Conservation (phyloP, 1,284 basidiomycete genomes). For the Boletus smithii region DNA sequence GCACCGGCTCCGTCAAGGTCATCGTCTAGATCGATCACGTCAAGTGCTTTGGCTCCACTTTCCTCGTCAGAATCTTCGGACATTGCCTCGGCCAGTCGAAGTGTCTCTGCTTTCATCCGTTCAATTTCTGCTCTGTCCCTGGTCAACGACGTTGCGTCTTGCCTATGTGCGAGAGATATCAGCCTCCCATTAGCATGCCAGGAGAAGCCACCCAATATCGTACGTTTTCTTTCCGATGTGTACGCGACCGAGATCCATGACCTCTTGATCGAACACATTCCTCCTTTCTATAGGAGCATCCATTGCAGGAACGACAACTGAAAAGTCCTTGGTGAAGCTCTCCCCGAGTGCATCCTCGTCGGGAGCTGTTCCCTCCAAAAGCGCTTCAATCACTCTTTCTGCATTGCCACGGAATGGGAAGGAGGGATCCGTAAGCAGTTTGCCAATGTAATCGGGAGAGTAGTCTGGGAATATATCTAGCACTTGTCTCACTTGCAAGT, state of each 20-base stretch:
- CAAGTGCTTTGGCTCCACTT: slow-evolving; percentile 19
- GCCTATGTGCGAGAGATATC: slow-evolving; percentile 33
- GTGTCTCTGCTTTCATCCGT: slow-evolving; percentile 77
- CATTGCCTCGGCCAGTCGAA: slow-evolving; percentile 71
- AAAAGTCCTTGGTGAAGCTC: neutral
- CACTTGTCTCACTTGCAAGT: slow-evolving; percentile 59
- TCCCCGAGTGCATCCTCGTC: slow-evolving; percentile 37
- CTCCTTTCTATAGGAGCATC: slow-evolving; percentile 41
- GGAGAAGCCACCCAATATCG: slow-evolving; percentile 11
- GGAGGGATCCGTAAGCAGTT: slow-evolving; percentile 48
- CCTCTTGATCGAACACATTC: slow-evolving; percentile 73
- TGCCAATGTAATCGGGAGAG: slow-evolving; percentile 51
- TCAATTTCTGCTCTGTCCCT: slow-evolving; percentile 63
- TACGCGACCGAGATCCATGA: slow-evolving; percentile 60
- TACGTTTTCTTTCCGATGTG: slow-evolving; percentile 70
- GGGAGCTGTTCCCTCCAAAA: slow-evolving; percentile 71
- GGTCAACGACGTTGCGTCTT: slow-evolving; percentile 43
- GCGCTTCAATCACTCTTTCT: slow-evolving; percentile 60
- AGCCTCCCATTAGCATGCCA: slow-evolving; percentile 10
- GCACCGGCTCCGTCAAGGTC: slow-evolving; percentile 44
- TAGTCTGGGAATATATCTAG: slow-evolving; percentile 69
- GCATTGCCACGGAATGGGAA: slow-evolving; percentile 49
- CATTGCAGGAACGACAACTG: neutral
- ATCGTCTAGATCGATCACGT: slow-evolving; percentile 47
- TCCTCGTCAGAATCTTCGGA: slow-evolving; percentile 65